phyloP scores from a whole-genome alignment of 179 eudicot genomes.

The Silene coronaria region DNA sequence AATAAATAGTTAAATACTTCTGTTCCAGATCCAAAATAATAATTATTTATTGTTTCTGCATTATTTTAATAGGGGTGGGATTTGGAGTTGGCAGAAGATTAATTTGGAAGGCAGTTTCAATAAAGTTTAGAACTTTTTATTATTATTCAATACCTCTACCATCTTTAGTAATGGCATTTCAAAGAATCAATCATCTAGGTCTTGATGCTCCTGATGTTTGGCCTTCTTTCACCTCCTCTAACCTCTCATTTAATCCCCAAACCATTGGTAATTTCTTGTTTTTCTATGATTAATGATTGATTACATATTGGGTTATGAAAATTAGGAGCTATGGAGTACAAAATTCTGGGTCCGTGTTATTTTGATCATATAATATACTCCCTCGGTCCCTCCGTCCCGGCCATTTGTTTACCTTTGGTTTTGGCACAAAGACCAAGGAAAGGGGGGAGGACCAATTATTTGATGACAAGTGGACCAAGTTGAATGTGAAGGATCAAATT shows the following conservation, averaged over 20 bases:
- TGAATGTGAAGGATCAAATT: too few species aligned
- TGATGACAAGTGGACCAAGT: too few species aligned
- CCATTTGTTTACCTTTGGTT: too few species aligned
- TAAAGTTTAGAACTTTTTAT: neutral
- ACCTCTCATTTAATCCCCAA: conserved; percentile 2
- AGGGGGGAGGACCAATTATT: too few species aligned
- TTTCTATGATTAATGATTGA: neutral
- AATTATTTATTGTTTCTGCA: too few species aligned
- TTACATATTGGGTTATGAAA: neutral
- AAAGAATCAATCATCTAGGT: conserved; percentile 21
- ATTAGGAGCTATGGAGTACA: neutral
- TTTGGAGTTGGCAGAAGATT: neutral
- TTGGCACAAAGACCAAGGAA: too few species aligned
- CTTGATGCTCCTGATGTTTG: conserved; percentile 29
- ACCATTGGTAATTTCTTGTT: conserved; percentile 3
- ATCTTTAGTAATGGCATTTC: neutral
- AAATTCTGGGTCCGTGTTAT: neutral
- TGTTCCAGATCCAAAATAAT: too few species aligned
- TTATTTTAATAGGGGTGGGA: neutral
- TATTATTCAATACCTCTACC: neutral
- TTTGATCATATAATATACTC: neutral
- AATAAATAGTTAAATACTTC: too few species aligned
- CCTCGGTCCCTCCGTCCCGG: too few species aligned
- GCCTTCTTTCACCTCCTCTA: conserved; percentile 15
- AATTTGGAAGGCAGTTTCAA: neutral